Evolutionary conservation across 2,329 filamentous ascomycete species (phyloP).

Genomic region (Fusarium setosum): DNA sequence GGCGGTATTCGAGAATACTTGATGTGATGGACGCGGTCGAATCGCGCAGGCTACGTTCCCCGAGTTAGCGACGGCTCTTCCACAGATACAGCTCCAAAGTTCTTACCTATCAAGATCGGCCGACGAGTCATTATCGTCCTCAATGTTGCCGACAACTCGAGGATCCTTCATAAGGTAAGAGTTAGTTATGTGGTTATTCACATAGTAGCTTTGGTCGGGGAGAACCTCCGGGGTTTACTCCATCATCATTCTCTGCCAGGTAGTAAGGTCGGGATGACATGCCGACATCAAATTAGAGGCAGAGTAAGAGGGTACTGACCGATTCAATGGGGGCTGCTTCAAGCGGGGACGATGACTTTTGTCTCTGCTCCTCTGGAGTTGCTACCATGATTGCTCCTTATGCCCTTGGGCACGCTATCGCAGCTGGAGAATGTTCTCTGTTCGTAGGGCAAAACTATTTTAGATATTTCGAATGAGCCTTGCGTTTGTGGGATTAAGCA

Average conservation of each 20-base stretch:
- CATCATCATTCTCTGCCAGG: no score
- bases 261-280: no score
- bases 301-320: neutral
- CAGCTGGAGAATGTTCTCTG: no score
- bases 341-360: neutral
- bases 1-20: constrained; percentile 41
- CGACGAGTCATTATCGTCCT: constrained; percentile 7
- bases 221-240: no score
- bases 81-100: no score
- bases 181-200: no score
- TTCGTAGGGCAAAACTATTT: no score
- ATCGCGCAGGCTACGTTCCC: constrained; percentile 12
- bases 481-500: no score
- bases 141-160: constrained; percentile 16
- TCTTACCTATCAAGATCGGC: constrained; percentile 12
- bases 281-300: no score
- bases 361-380: neutral
- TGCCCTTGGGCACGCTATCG: no score
- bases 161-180: constrained; percentile 7
- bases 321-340: neutral
- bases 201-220: no score
- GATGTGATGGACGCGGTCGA: constrained; percentile 27
- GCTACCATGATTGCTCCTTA: neutral
- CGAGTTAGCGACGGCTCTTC: neutral
- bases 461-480: no score